A percentile compares a stretch with the other conserved stretches of the same genome.
Evolutionary conservation across 169 alveolate species (phyloP).

Genomic region (Eimeria sp.): DNA sequence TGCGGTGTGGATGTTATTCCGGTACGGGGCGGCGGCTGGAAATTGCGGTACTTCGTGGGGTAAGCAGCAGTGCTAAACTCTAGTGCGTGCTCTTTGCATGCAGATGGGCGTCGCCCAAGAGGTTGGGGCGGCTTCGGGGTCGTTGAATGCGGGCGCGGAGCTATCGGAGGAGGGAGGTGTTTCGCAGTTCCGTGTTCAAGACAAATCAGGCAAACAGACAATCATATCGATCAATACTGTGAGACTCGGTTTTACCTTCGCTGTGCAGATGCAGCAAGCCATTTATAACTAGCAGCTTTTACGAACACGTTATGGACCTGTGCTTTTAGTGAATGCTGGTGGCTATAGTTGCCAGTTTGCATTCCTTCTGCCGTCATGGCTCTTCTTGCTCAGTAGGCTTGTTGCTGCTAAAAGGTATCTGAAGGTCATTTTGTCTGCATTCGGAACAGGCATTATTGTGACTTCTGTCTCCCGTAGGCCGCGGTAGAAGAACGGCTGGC

Average conservation of each 20-base stretch:
- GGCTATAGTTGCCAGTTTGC: neutral
- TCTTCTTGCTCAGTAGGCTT: neutral
- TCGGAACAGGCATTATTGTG: neutral
- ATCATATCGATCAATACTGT: conserved; percentile 80
- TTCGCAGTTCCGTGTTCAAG: conserved; percentile 65
- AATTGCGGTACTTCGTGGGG: neutral
- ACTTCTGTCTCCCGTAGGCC: conserved; percentile 25
- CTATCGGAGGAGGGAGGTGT: conserved; percentile 77
- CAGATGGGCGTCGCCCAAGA: conserved; percentile 64
- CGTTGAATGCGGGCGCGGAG: conserved; percentile 77
- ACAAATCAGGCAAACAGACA: conserved; percentile 77
- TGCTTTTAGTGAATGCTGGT: neutral
- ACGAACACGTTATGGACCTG: neutral
- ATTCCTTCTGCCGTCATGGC: neutral
- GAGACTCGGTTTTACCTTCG: neutral
- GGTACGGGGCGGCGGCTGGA: neutral
- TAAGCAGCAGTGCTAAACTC: neutral
- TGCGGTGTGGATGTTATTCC: neutral
- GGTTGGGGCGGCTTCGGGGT: conserved; percentile 57
- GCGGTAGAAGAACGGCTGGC: conserved; percentile 80
- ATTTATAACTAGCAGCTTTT: neutral
- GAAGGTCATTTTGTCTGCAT: neutral
- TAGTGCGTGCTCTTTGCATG: neutral
- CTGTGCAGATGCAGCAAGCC: neutral
- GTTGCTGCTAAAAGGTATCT: neutral